phyloP scores from a whole-genome alignment of 306 rosid species.

The Alnus glutinosa region DNA sequence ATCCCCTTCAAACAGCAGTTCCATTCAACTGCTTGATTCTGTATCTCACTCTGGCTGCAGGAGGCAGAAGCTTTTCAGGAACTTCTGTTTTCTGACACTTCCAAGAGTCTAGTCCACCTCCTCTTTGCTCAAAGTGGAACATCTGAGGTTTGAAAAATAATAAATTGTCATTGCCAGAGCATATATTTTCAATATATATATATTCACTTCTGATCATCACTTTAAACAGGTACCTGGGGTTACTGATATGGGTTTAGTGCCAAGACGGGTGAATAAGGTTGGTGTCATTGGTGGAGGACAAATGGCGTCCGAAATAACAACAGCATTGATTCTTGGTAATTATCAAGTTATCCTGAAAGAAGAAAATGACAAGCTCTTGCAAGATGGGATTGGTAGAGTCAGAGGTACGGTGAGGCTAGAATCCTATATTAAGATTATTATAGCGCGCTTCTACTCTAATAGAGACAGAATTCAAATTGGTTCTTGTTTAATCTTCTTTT shows the following conservation, averaged over 20 bases:
- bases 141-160: constrained; percentile 62
- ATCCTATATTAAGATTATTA: background rate
- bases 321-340: constrained; percentile 71
- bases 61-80: constrained; percentile 77
- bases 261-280: constrained; percentile 74
- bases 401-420: constrained; percentile 56
- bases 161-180: background rate
- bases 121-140: constrained; percentile 93
- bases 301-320: constrained; percentile 97
- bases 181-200: background rate
- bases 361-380: constrained; percentile 80
- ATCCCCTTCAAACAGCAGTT: constrained; percentile 11
- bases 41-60: constrained; percentile 21
- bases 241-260: constrained; percentile 78
- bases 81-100: constrained; percentile 58
- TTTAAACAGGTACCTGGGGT: constrained; percentile 79
- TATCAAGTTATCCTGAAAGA: constrained; percentile 84
- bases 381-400: constrained; percentile 80
- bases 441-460: constrained; percentile 21
- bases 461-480: constrained; percentile 4
- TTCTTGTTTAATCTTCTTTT: background rate
- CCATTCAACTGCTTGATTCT: background rate
- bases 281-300: constrained; percentile 94
- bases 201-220: background rate
- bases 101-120: constrained; percentile 78